Evolutionary conservation across 1,284 basidiomycete species (phyloP), one percentile per base, ranked within the genome.

Genomic region (Irpex sp.): DNA sequence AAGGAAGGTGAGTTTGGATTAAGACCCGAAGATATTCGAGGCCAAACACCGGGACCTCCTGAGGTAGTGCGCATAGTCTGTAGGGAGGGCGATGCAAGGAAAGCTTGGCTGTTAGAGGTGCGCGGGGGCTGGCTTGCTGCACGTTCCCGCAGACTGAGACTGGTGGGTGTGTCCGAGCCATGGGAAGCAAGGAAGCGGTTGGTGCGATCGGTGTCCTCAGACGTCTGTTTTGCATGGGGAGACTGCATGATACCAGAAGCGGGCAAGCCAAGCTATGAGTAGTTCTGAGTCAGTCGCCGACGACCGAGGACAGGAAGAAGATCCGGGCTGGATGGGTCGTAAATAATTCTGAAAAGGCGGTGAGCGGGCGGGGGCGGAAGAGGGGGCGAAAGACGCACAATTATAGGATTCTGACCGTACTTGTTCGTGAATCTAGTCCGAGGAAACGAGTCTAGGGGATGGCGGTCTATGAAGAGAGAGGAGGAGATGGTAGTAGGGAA

Each of bases 81-180:
- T n/a, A 79, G 82, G 17, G 84, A 84, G 19, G 79, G 85, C n/a
- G 85, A 84, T 13, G 78, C 76, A 36, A 84, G 71, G 67, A 82
- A 84, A 63, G 70, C 73, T 65, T 82, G 79, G 47, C 78, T 79
- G 57, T 48, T 38, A 21, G 81, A 79, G 3, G 79, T 76, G 64
- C 81, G 81, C 3, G 88, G 88, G 15, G 88, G 88, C 70, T 90
- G 88, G 72, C 85, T 87, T 1, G 88, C 82, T 47, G 88, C 88
- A 64, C 88, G 79, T 72, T 88, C 85, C 61, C 83, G 78, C 34
- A 76, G 66, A 64, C 71, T 73, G 60, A 73, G 67, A 62, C 67
- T 68, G 64, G 71, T 70, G 62, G 74, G 72, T 59, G 76, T 74
- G 66, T 78, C 77, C 38, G 74, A 65, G 49, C 73, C 72, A 63